These are phyloP conservation scores for Sphaerostilbella broomeana DNA, from an alignment of 2,329 filamentous ascomycete genomes.

Conservation along the genomic window DNA sequence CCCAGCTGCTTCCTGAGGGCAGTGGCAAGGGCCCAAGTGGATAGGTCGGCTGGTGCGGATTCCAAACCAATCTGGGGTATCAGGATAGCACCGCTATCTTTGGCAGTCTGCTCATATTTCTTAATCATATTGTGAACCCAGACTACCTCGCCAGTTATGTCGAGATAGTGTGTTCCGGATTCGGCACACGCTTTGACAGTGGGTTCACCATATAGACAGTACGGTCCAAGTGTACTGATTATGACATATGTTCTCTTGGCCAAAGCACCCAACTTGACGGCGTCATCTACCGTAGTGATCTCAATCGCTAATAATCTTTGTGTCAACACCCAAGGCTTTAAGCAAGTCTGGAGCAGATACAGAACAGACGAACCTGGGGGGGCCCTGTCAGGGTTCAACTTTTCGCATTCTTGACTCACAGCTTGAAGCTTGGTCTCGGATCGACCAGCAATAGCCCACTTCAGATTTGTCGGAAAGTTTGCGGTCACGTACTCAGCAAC, in stretches of 20 bases:
- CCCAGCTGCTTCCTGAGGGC: slow-evolving; percentile 44
- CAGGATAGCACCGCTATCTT: slow-evolving; percentile 49
- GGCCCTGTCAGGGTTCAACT: slow-evolving; percentile 60
- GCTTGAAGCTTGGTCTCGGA: slow-evolving; percentile 67
- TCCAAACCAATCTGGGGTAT: slow-evolving; percentile 58
- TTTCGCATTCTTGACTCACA: slow-evolving; percentile 60
- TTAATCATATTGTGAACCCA: slow-evolving; percentile 55
- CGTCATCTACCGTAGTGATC: slow-evolving; percentile 40
- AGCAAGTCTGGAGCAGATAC: no score
- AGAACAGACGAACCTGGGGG: slow-evolving; percentile 53
- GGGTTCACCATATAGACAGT: slow-evolving; percentile 48
- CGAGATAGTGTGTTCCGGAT: slow-evolving; percentile 57
- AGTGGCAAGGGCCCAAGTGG: slow-evolving; percentile 48
- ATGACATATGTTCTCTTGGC: slow-evolving; percentile 51
- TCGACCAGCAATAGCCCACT: slow-evolving; percentile 83
- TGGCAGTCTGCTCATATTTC: slow-evolving; percentile 49
- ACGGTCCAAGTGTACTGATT: slow-evolving; percentile 55
- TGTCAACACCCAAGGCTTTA: slow-evolving; percentile 5
- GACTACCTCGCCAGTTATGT: slow-evolving; percentile 55
- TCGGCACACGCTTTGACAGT: slow-evolving; percentile 57
- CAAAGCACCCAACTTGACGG: slow-evolving; percentile 39
- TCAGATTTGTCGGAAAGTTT: slow-evolving; percentile 65
- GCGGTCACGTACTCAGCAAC: slow-evolving; percentile 68
- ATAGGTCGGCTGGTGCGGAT: slow-evolving; percentile 54
- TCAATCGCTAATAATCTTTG: slow-evolving; percentile 40